Base-by-base conservation (phyloP, 345 rosid species). In the Citrus sp. region DNA sequence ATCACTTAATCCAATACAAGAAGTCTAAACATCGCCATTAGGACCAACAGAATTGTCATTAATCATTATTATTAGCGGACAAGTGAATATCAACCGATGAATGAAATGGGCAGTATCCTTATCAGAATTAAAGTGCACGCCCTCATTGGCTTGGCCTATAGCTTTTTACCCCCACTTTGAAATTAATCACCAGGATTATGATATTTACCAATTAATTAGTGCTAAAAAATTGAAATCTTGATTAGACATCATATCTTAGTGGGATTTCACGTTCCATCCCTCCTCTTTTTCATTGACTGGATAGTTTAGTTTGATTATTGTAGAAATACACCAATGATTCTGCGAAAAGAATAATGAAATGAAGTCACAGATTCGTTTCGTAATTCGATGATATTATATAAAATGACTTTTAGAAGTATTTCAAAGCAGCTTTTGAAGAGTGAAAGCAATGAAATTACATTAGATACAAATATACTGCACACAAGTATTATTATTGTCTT, bases 201-300 rank as follows among this genome's bases (percentile, higher is more conserved):
- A 83, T 81, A 81, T 77, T 79, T 81, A 86, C 82, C 83, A 19
- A 79, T 78, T 77, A 18, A 77, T 70, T 46, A 14, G 67, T 25
- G n/a, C 56, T 13, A 75, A 75, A 32, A 32, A n/a, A 38, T 74
- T 46, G 34, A 16, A 54, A 35, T 32, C 49, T 76, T 67, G 85
- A 82, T 80, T 77, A 66, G 83, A 74, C 76, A 70, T 14, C 61
- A 37, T 24, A n/a, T 58, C n/a, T 54, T 77, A 34, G 77, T 80
- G 79, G 76, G 67, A 7, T 65, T 67, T 19, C 61, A 22, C 49
- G 60, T 40, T 67, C 6, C 22, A 28, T 46, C 49, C 58, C 14
- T n/a, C 46, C 54, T 6, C 7, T 7, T 19, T 3, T 35, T 38
- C 51, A 27, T 51, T 12, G 1, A 3, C 54, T 51, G 28, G 71